Conservation (phyloP, 2,329 filamentous ascomycete species). For the Penicillium sp. region DNA sequence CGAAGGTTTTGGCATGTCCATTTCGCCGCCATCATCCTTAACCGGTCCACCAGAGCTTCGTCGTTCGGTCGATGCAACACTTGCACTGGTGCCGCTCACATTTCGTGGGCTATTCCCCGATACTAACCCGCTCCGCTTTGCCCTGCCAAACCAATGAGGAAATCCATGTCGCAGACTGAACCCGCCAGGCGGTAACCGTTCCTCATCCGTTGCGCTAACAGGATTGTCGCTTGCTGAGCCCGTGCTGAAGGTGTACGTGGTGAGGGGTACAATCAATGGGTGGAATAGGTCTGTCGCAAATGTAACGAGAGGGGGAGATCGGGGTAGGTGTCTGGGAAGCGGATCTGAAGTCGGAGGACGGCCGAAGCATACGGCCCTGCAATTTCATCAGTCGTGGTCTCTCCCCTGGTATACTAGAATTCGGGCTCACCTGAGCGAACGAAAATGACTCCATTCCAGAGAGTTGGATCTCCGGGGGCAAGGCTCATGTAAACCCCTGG, state of each 20-base stretch:
- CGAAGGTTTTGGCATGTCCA: slow-evolving; percentile 2
- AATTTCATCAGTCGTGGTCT: neutral
- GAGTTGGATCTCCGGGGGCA: slow-evolving; percentile 71
- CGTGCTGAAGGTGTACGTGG: slow-evolving; percentile 90
- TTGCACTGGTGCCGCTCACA: slow-evolving; percentile 41
- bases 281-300: slow-evolving; percentile 95
- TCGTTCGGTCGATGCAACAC: neutral
- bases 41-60: neutral
- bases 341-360: slow-evolving; percentile 83
- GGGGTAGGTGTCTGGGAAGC: slow-evolving; percentile 79
- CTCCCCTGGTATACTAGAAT: neutral
- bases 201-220: slow-evolving; percentile 77
- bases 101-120: slow-evolving; percentile 41
- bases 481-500: slow-evolving; percentile 83
- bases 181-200: slow-evolving; percentile 78
- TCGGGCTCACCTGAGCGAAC: slow-evolving; percentile 68
- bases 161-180: slow-evolving; percentile 91
- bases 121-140: slow-evolving; percentile 42
- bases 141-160: slow-evolving; percentile 77
- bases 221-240: slow-evolving; percentile 70
- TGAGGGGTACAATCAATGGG: slow-evolving; percentile 83
- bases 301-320: slow-evolving; percentile 75
- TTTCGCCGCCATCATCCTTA: neutral
- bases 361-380: slow-evolving; percentile 84
- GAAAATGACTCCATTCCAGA: slow-evolving; percentile 91